Percentiles rank a stretch among this genome's conserved stretches.
Evolutionary conservation across 139 green algal species (phyloP).

Genomic region (Chlamydomonas incerta): DNA sequence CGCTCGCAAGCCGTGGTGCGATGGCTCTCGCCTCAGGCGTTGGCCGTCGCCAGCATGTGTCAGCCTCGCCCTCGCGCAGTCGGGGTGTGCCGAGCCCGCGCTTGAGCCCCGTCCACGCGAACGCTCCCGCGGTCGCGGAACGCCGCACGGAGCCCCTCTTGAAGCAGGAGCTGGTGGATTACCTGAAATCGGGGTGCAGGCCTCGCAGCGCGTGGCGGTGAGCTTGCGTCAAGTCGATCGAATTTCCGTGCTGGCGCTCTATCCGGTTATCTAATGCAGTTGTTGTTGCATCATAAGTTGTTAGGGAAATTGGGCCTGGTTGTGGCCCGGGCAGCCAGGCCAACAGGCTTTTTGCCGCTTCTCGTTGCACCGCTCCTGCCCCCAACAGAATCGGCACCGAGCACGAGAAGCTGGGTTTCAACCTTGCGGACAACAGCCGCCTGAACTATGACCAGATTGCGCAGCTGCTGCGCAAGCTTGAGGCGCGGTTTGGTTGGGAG

Average conservation of each 20-base stretch:
- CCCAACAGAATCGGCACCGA: constrained; percentile 95
- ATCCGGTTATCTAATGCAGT: too few species aligned
- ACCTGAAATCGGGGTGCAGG: constrained; percentile 87
- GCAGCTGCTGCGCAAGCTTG: constrained; percentile 81
- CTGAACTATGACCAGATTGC: constrained; percentile 87
- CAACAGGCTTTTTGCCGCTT: too few species aligned
- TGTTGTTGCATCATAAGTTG: too few species aligned
- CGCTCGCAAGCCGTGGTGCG: too few species aligned
- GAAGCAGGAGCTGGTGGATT: constrained; percentile 85
- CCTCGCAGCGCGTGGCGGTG: constrained; percentile 83
- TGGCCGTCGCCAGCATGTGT: too few species aligned
- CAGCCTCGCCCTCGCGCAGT: too few species aligned
- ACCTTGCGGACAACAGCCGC: constrained; percentile 69
- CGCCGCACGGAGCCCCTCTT: constrained; percentile 52
- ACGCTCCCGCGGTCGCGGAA: constrained; percentile 44
- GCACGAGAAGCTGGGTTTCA: constrained; percentile 98
- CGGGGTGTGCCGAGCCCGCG: too few species aligned
- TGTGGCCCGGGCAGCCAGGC: too few species aligned
- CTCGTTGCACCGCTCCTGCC: too few species aligned
- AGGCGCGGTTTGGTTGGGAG: constrained; percentile 86
- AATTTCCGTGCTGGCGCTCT: too few species aligned
- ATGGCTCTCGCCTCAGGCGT: too few species aligned
- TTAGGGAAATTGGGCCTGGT: too few species aligned
- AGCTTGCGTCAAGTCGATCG: not conserved
- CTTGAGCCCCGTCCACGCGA: constrained; percentile 16